phyloP scores from a whole-genome alignment of 805 yeast species.

The Myxozyma melibiosi region DNA sequence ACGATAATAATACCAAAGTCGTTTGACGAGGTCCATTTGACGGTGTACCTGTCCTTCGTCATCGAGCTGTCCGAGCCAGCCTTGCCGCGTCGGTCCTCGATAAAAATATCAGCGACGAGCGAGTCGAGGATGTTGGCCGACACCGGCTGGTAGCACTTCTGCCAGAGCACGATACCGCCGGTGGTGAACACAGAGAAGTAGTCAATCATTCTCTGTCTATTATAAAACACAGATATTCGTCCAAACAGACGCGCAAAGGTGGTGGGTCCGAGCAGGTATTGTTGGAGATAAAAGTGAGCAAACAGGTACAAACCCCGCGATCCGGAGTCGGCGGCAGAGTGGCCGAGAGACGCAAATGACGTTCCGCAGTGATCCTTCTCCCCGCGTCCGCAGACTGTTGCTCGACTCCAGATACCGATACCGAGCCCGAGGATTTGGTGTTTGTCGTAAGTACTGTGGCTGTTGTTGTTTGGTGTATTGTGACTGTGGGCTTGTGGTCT shows the following conservation, averaged over 20 bases:
- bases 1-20: conserved; percentile 49
- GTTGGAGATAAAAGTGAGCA: too few relatives aligned
- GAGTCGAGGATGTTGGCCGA: conserved; percentile 50
- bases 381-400: not conserved
- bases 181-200: conserved; percentile 54
- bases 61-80: conserved; percentile 25
- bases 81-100: conserved; percentile 38
- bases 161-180: conserved; percentile 57
- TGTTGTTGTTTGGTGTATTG: too few relatives aligned
- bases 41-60: conserved; percentile 47
- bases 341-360: not conserved
- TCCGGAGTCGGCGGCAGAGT: not conserved
- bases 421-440: too few relatives aligned
- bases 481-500: too few relatives aligned
- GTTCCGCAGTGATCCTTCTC: not conserved
- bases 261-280: not conserved
- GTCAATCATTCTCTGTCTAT: conserved; percentile 47
- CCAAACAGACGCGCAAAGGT: not conserved
- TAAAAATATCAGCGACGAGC: conserved; percentile 53
- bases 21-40: conserved; percentile 50
- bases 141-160: conserved; percentile 47
- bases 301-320: not conserved
- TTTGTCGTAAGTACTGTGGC: too few relatives aligned
- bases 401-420: too few relatives aligned
- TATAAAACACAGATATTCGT: too few relatives aligned